Conservation (phyloP, 768 basidiomycete genomes). For the Lentinula aciculospora region DNA sequence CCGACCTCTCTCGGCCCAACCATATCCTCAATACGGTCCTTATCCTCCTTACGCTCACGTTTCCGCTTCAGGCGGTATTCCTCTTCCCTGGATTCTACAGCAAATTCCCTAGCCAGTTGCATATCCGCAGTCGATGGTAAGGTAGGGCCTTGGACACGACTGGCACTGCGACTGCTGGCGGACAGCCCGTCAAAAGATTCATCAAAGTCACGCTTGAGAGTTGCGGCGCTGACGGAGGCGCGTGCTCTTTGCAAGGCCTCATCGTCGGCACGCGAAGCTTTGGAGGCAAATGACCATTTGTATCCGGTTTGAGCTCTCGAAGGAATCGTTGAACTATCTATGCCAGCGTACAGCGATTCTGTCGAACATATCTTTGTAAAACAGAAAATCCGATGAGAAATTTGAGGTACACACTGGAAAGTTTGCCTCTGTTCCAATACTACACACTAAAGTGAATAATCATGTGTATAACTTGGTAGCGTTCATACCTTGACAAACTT, state of each 20-base stretch:
- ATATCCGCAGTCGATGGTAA: conserved; percentile 68
- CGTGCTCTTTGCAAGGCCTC: conserved; percentile 55
- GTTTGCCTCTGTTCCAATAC: conserved; percentile 80
- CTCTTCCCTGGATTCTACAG: conserved; percentile 42
- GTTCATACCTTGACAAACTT: conserved; percentile 78
- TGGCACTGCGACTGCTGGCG: conserved; percentile 19
- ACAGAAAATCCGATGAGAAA: background rate
- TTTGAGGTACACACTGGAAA: conserved; percentile 44
- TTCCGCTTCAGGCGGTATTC: conserved; percentile 61
- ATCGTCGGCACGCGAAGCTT: conserved; percentile 51
- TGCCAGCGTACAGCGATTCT: conserved; percentile 58
- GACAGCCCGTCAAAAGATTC: conserved; percentile 12
- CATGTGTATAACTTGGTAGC: conserved; percentile 1
- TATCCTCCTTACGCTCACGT: conserved; percentile 57
- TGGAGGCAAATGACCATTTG: conserved; percentile 84
- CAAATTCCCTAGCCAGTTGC: conserved; percentile 61
- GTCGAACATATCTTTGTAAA: background rate
- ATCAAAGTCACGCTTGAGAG: conserved; percentile 25
- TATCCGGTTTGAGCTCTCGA: conserved; percentile 74
- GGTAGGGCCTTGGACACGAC: conserved; percentile 56
- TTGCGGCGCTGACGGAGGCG: conserved; percentile 51
- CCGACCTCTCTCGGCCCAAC: conserved; percentile 80
- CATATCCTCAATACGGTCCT: conserved; percentile 69
- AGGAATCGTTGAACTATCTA: conserved; percentile 46
- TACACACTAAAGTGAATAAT: conserved; percentile 17